A percentile compares a stretch with the other conserved stretches of the same genome.
These are phyloP conservation scores for Cantharellus anzutake DNA, from an alignment of 768 basidiomycete genomes.

Conservation along the genomic window DNA sequence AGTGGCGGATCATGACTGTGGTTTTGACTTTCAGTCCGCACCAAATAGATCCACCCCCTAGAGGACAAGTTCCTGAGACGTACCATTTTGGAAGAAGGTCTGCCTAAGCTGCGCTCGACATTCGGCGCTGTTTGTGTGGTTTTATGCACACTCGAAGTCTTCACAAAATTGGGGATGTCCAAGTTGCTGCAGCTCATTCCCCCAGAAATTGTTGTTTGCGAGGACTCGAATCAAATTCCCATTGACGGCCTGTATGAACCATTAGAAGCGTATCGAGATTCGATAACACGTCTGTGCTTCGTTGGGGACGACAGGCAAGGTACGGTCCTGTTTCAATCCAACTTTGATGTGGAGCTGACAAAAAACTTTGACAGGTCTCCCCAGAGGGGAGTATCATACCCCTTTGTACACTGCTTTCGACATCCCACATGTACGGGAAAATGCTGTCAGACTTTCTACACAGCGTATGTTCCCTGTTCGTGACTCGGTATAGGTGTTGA, in stretches of 20 bases:
- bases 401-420: constrained; percentile 50
- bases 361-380: not conserved
- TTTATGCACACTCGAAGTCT: not conserved
- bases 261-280: constrained; percentile 3
- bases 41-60: too few relatives aligned
- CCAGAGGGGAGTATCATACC: not conserved
- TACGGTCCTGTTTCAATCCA: constrained; percentile 12
- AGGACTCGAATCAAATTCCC: constrained; percentile 33
- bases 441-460: constrained; percentile 39
- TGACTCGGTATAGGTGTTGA: not conserved
- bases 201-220: constrained; percentile 25
- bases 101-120: not conserved
- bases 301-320: constrained; percentile 37
- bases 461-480: constrained; percentile 35
- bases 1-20: not conserved
- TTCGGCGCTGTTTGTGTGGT: not conserved
- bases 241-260: constrained; percentile 28
- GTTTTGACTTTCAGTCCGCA: too few relatives aligned
- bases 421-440: constrained; percentile 32
- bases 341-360: not conserved
- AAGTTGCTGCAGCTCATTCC: not conserved
- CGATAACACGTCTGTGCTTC: constrained; percentile 28
- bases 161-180: not conserved
- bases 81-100: too few relatives aligned
- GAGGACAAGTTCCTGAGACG: too few relatives aligned